Base-by-base conservation (phyloP, 2,329 filamentous ascomycete genomes). In the Parafenestella ontariensis region DNA sequence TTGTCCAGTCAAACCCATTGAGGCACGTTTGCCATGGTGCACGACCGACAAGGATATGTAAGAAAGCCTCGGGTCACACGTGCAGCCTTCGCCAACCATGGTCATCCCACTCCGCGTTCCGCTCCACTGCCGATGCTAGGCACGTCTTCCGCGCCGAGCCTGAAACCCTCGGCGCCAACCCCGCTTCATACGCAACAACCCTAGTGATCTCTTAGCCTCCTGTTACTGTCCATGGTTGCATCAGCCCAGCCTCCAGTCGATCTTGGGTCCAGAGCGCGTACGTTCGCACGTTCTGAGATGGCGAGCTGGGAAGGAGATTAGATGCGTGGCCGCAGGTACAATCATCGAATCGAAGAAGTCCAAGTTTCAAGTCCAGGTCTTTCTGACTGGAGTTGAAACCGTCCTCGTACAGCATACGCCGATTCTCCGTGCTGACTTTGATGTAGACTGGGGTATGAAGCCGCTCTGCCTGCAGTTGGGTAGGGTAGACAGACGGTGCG, bases 41-140 rank as follows among this genome's bases (percentile, higher is more conserved):
- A n/a, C 7, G 13, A 43, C 10, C 24, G 7, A 26, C 41, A 10
- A 26, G 36, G 36, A 24, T 40, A n/a, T n/a, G n/a, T n/a, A 40
- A 18, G 5, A 43, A 43, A 17, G 9, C 2, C 13, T n/a, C 17
- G 10, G 36, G 39, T 17, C 20, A 6, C 13, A 17, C 24, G 41
- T 18, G 24, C 21, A 29, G 8, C 3, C 15, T 15, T 46, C 15
- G 34, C 45, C 21, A 29, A 31, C 21, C 17, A 29, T 18, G 45
- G 40, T 47, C 23, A 37, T 55, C 54, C 61, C 59, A 60, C 63
- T 56, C 64, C 61, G 62, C 64, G 58, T 61, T 58, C 62, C 62
- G 61, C 62, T 61, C 62, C 62, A 61, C 63, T 61, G 64, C 61
- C 61, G 54, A 65, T 29, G 49, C 55, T 56, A 44, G 45, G 59